phyloP scores from a whole-genome alignment of 2,329 filamentous ascomycete species.

The Fusarium haematococcum region DNA sequence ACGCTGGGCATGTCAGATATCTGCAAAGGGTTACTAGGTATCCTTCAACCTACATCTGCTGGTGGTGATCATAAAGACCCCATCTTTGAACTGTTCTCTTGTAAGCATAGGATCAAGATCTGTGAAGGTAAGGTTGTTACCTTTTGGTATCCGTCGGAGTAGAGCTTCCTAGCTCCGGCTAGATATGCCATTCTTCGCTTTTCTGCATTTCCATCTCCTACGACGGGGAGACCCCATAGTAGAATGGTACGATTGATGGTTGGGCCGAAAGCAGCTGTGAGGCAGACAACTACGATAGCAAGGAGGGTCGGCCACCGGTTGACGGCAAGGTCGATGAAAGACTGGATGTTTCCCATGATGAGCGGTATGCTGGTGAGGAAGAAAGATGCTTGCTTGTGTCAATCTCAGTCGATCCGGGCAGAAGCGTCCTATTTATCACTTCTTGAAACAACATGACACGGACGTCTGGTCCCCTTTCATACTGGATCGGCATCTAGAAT shows the following conservation, averaged over 20 bases:
- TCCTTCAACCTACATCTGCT: slow-evolving; percentile 12
- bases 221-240: slow-evolving; percentile 15
- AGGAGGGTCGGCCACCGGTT: slow-evolving; percentile 11
- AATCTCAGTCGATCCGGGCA: background rate
- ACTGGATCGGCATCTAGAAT: background rate
- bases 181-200: slow-evolving; percentile 31
- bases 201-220: slow-evolving; percentile 19
- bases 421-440: background rate
- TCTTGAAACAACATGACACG: background rate
- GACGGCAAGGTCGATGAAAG: background rate
- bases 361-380: background rate
- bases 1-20: slow-evolving; percentile 10
- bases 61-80: slow-evolving; percentile 29
- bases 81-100: slow-evolving; percentile 14
- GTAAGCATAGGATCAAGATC: background rate
- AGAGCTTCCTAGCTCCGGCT: slow-evolving; percentile 15
- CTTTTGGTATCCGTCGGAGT: slow-evolving; percentile 25
- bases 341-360: slow-evolving; percentile 13
- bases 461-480: background rate
- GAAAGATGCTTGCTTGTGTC: background rate
- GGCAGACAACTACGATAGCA: background rate
- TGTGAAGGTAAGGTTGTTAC: fast-evolving
- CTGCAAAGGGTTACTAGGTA: fast-evolving
- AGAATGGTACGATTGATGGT: fast-evolving
- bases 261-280: background rate